Evolutionary conservation across 768 basidiomycete species (phyloP).

Genomic region (Phanerochaete carnosa): DNA sequence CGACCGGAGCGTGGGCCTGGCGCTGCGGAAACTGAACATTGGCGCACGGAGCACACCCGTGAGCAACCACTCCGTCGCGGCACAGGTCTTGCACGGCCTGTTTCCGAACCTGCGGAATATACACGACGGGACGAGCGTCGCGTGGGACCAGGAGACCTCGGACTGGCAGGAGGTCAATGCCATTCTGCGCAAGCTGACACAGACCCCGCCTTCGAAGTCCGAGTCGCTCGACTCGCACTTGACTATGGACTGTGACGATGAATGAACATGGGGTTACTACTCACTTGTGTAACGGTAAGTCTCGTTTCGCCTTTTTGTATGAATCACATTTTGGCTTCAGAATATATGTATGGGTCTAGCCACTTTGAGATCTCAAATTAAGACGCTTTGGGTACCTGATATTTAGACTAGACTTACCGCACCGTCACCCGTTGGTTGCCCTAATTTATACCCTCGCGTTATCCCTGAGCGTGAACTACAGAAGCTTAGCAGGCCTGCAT

Average conservation of each 20-base stretch:
- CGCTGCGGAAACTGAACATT: conserved; percentile 10
- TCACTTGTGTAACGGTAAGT: background rate
- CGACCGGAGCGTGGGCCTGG: background rate
- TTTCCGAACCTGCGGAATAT: conserved; percentile 8
- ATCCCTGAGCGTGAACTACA: too few species aligned
- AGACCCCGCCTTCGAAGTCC: background rate
- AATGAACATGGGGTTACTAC: background rate
- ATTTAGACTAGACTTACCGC: too few species aligned
- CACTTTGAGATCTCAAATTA: too few species aligned
- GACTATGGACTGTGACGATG: background rate
- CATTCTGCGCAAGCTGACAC: conserved; percentile 1
- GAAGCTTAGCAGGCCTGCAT: too few species aligned
- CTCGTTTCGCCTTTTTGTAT: too few species aligned
- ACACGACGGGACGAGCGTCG: conserved; percentile 6
- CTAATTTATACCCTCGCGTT: too few species aligned
- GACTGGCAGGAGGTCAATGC: conserved; percentile 12
- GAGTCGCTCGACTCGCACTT: background rate
- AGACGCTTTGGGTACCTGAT: too few species aligned
- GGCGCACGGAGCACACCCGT: conserved; percentile 10
- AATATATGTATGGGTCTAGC: too few species aligned
- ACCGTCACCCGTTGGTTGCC: too few species aligned
- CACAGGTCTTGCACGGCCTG: conserved; percentile 5
- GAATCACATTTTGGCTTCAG: too few species aligned
- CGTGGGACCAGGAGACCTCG: conserved; percentile 4
- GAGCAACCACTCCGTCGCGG: conserved; percentile 11